Evolutionary conservation across 495 filamentous ascomycete species (phyloP).

Genomic region (Corynascus novoguineensis): DNA sequence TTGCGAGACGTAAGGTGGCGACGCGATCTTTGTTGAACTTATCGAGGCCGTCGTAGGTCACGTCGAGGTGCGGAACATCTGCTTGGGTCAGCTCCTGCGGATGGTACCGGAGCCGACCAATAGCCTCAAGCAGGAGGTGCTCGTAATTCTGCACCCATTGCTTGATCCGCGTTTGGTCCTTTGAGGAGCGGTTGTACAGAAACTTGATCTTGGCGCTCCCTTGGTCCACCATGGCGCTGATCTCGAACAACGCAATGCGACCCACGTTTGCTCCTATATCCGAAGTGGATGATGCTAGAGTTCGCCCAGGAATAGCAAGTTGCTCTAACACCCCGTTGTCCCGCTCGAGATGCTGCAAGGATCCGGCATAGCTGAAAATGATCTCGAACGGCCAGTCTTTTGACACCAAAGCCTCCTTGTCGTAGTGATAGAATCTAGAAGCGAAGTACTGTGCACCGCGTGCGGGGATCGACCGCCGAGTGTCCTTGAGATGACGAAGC

Average conservation of each 20-base stretch:
- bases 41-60: constrained; percentile 54
- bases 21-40: constrained; percentile 48
- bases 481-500: constrained; percentile 40
- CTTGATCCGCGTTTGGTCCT: constrained; percentile 51
- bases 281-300: constrained; percentile 39
- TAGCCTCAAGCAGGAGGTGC: constrained; percentile 46
- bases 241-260: constrained; percentile 62
- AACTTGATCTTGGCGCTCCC: constrained; percentile 60
- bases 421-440: constrained; percentile 43
- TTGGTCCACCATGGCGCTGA: constrained; percentile 52
- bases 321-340: constrained; percentile 57
- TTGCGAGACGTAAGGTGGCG: constrained; percentile 43
- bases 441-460: constrained; percentile 31
- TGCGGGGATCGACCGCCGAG: constrained; percentile 28
- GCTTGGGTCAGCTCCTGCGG: constrained; percentile 52
- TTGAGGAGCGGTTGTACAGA: constrained; percentile 56
- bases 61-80: constrained; percentile 57
- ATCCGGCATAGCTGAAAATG: constrained; percentile 64
- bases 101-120: constrained; percentile 45
- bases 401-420: constrained; percentile 37
- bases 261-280: constrained; percentile 53
- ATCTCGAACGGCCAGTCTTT: constrained; percentile 62
- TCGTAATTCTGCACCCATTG: constrained; percentile 57
- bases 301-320: constrained; percentile 39
- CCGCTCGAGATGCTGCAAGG: constrained; percentile 57